These are phyloP conservation scores for Pleurotus citrinopileatus DNA, from an alignment of 768 basidiomycete genomes.

Conservation along the genomic window DNA sequence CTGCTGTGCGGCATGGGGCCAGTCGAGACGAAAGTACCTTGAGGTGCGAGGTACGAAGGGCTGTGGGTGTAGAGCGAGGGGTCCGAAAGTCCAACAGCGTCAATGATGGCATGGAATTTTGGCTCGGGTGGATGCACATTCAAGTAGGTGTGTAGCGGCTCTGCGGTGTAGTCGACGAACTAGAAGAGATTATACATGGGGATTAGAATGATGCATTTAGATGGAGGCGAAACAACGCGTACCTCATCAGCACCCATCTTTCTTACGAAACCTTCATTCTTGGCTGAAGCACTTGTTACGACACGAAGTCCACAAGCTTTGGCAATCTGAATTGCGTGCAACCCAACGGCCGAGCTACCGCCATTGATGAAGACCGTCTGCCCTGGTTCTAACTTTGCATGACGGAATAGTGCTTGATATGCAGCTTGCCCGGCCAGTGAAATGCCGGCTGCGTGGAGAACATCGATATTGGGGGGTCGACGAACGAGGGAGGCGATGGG, in stretches of 20 bases:
- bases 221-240: not conserved
- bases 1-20: constrained; percentile 40
- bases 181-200: not conserved
- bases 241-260: constrained; percentile 54
- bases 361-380: constrained; percentile 57
- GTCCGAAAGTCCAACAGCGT: constrained; percentile 39
- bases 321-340: constrained; percentile 54
- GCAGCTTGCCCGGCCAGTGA: constrained; percentile 47
- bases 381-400: constrained; percentile 35
- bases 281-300: constrained; percentile 45
- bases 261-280: constrained; percentile 46
- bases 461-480: constrained; percentile 38
- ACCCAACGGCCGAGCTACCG: constrained; percentile 52
- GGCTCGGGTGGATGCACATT: constrained; percentile 29
- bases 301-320: constrained; percentile 50
- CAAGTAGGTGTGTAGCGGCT: constrained; percentile 38
- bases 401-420: constrained; percentile 36
- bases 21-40: constrained; percentile 41
- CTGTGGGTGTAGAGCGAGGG: constrained; percentile 37
- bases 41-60: constrained; percentile 37
- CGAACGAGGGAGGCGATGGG: constrained; percentile 24
- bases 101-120: constrained; percentile 45
- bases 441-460: constrained; percentile 48
- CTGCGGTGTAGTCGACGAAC: constrained; percentile 48
- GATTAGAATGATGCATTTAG: not conserved